A percentile compares a stretch with the other conserved stretches of the same genome.
Conservation (phyloP, 2,329 filamentous ascomycete genomes). For the Alternaria consortialis region DNA sequence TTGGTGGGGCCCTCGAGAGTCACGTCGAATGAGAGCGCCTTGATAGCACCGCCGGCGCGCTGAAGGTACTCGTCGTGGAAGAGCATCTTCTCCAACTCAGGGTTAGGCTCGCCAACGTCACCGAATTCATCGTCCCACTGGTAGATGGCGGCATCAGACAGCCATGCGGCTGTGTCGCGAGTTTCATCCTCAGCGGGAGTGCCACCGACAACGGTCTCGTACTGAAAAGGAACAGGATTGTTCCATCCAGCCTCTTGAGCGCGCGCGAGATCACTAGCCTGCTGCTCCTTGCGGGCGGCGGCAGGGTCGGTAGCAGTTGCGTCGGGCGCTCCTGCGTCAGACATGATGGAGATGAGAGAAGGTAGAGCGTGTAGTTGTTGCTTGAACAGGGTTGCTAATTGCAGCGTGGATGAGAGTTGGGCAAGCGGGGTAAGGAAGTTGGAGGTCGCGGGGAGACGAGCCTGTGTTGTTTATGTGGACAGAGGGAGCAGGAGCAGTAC, state of each 20-base stretch:
- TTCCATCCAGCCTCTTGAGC: constrained; percentile 58
- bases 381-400: neutral
- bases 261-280: constrained; percentile 35
- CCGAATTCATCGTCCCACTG: constrained; percentile 87
- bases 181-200: constrained; percentile 31
- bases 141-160: constrained; percentile 72
- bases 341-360: constrained; percentile 26
- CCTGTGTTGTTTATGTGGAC: constrained; percentile 18
- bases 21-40: constrained; percentile 66
- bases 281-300: constrained; percentile 35
- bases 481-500: constrained; percentile 13
- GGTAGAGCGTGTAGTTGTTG: neutral
- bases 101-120: constrained; percentile 78
- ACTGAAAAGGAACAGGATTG: constrained; percentile 59
- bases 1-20: constrained; percentile 59
- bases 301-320: constrained; percentile 22
- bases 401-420: neutral
- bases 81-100: constrained; percentile 76
- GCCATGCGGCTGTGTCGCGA: constrained; percentile 53
- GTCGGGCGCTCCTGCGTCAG: constrained; percentile 25
- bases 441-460: neutral
- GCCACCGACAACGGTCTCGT: constrained; percentile 49
- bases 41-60: constrained; percentile 69
- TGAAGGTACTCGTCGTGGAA: constrained; percentile 68
- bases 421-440: neutral